phyloP scores from a whole-genome alignment of 805 yeast genomes.

The Candida quercuum region DNA sequence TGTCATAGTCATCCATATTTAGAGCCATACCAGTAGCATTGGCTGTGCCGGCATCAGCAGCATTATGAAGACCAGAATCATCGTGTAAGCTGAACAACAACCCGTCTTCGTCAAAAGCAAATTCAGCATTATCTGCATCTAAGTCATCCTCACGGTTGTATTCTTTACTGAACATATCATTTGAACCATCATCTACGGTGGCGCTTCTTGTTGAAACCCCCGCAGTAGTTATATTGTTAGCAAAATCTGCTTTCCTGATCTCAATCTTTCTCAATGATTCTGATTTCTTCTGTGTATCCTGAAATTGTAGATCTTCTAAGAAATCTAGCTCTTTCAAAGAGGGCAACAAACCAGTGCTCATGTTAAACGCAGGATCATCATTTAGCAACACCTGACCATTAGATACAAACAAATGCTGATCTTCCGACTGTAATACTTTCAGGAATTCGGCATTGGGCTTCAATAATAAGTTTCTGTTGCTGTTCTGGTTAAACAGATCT shows the following conservation, averaged over 20 bases:
- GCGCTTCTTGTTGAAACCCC: conserved; percentile 4
- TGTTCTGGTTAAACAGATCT: conserved; percentile 10
- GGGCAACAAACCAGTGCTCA: conserved; percentile 27
- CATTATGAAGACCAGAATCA: conserved; percentile 1
- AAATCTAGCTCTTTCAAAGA: conserved; percentile 15
- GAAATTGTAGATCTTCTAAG: conserved; percentile 1
- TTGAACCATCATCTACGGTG: conserved; percentile 4
- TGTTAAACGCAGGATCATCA: conserved; percentile 36
- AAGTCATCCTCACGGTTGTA: conserved; percentile 10
- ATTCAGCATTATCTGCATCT: conserved; percentile 14
- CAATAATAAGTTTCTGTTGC: conserved; percentile 5
- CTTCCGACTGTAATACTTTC: no score
- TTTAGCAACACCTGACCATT: conserved; percentile 15
- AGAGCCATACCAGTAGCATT: not conserved
- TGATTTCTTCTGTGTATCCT: not conserved
- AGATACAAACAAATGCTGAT: no score
- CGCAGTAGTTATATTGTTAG: conserved; percentile 11
- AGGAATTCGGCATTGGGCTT: conserved; percentile 1
- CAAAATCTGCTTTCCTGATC: conserved; percentile 15
- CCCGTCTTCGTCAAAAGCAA: conserved; percentile 25
- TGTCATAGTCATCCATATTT: not conserved
- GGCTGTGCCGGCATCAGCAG: not conserved
- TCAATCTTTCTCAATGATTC: conserved; percentile 5
- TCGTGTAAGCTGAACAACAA: conserved; percentile 14
- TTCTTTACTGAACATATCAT: conserved; percentile 1